A percentile compares a stretch with the other conserved stretches of the same genome.
Conservation (phyloP, 768 basidiomycete genomes). For the Calocybe gangraenosa region DNA sequence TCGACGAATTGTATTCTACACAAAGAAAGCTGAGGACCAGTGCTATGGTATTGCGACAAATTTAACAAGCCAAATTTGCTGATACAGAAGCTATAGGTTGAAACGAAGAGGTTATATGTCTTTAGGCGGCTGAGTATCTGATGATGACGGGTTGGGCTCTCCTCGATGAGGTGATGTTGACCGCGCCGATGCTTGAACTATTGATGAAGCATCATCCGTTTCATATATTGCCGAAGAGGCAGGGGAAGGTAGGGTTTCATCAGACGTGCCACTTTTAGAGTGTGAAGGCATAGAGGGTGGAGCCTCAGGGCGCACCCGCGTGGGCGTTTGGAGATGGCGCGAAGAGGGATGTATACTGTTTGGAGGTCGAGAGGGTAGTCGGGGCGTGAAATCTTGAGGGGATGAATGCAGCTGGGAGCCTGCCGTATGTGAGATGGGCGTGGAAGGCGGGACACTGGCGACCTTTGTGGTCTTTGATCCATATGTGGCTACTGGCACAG, state of each 20-base stretch:
- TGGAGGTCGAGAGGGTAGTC: conserved; percentile 61
- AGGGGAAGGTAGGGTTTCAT: conserved; percentile 28
- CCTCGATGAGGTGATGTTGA: conserved; percentile 8
- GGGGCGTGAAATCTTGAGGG: conserved; percentile 70
- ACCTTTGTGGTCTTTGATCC: conserved; percentile 73
- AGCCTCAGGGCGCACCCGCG: conserved; percentile 28
- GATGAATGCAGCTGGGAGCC: conserved; percentile 20
- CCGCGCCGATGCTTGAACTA: conserved; percentile 6
- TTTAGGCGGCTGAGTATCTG: too few relatives aligned
- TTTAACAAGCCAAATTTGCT: too few relatives aligned
- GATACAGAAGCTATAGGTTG: too few relatives aligned
- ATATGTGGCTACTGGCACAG: conserved; percentile 51
- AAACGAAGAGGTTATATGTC: too few relatives aligned
- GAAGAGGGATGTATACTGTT: conserved; percentile 78
- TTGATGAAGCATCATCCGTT: conserved; percentile 16
- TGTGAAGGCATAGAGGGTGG: conserved; percentile 22
- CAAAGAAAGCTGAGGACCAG: too few relatives aligned
- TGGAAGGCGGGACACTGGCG: conserved; percentile 40
- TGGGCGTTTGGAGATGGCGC: conserved; percentile 50
- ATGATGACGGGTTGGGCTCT: not conserved
- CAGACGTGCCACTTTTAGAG: conserved; percentile 15
- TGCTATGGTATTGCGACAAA: too few relatives aligned
- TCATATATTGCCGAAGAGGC: conserved; percentile 21
- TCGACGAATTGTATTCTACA: too few relatives aligned
- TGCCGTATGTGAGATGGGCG: conserved; percentile 6